These are phyloP conservation scores for Fusarium sp. DNA, from an alignment of 2,329 filamentous ascomycete genomes.

Conservation along the genomic window DNA sequence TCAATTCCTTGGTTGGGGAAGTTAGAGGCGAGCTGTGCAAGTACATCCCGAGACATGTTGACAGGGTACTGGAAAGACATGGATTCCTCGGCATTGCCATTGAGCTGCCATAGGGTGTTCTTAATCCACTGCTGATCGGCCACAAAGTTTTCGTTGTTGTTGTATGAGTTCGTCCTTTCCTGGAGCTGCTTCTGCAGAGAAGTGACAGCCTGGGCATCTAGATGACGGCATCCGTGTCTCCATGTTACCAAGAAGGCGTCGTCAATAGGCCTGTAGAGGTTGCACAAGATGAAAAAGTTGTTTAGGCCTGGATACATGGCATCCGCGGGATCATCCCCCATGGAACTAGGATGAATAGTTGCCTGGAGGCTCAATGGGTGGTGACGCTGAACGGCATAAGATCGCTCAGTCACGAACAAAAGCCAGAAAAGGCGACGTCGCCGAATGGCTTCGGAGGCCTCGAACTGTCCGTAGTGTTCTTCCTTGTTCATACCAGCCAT, in stretches of 20 bases:
- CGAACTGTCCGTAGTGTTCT: conserved; percentile 72
- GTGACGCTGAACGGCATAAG: conserved; percentile 79
- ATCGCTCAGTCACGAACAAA: conserved; percentile 79
- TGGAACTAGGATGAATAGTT: conserved; percentile 75
- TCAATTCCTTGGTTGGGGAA: conserved; percentile 83
- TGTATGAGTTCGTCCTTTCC: conserved; percentile 67
- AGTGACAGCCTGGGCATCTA: conserved; percentile 70
- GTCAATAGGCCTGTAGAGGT: conserved; percentile 77
- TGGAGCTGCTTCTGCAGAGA: conserved; percentile 74
- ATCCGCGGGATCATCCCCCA: conserved; percentile 73
- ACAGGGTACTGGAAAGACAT: conserved; percentile 76
- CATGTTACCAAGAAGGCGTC: conserved; percentile 75
- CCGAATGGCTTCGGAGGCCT: conserved; percentile 72
- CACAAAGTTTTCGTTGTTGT: conserved; percentile 68
- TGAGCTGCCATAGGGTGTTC: conserved; percentile 75
- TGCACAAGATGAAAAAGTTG: conserved; percentile 72
- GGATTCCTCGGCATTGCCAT: conserved; percentile 64
- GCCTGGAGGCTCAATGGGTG: conserved; percentile 80
- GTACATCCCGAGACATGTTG: conserved; percentile 73
- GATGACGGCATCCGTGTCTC: conserved; percentile 75
- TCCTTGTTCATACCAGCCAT: conserved; percentile 74
- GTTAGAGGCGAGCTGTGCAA: conserved; percentile 76
- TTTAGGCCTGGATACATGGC: conserved; percentile 67
- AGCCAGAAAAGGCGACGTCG: conserved; percentile 81
- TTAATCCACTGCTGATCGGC: conserved; percentile 77